Percentiles rank a stretch among this genome's conserved stretches.
Conservation (phyloP, 2,329 filamentous ascomycete species). For the Fusarium azukiicola region DNA sequence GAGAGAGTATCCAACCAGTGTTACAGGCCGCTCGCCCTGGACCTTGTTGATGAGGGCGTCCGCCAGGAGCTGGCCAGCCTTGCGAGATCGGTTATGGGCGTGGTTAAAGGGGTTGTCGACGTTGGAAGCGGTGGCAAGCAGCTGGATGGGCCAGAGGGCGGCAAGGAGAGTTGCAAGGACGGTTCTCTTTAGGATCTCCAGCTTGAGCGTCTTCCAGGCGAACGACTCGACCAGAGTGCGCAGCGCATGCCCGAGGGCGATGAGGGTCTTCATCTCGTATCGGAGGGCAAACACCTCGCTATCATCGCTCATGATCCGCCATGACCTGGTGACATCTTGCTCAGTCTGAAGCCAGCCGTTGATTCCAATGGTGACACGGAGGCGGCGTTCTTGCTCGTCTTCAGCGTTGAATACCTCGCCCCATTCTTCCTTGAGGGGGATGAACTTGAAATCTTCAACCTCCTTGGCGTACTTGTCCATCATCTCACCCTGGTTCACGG, state of each 20-base stretch:
- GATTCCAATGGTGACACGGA: conserved; percentile 92
- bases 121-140: conserved; percentile 83
- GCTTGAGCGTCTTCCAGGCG: conserved; percentile 87
- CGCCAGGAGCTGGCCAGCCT: conserved; percentile 89
- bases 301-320: conserved; percentile 86
- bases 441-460: conserved; percentile 90
- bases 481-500: conserved; percentile 81
- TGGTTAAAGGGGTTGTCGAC: conserved; percentile 92
- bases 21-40: conserved; percentile 91
- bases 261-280: conserved; percentile 89
- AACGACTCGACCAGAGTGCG: conserved; percentile 86
- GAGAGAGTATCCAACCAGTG: conserved; percentile 89
- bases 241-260: conserved; percentile 88
- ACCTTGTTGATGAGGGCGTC: conserved; percentile 91
- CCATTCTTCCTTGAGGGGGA: conserved; percentile 81
- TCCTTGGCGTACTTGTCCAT: conserved; percentile 94
- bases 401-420: conserved; percentile 53
- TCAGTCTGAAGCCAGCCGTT: conserved; percentile 91
- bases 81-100: conserved; percentile 88
- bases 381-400: conserved; percentile 67
- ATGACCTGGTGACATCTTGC: conserved; percentile 89
- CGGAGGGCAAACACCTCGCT: conserved; percentile 92
- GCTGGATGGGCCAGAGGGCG: conserved; percentile 84
- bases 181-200: conserved; percentile 87
- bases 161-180: conserved; percentile 84